Evolutionary conservation across 2,329 filamentous ascomycete genomes (phyloP).

Genomic region (Xylariaceae sp.): DNA sequence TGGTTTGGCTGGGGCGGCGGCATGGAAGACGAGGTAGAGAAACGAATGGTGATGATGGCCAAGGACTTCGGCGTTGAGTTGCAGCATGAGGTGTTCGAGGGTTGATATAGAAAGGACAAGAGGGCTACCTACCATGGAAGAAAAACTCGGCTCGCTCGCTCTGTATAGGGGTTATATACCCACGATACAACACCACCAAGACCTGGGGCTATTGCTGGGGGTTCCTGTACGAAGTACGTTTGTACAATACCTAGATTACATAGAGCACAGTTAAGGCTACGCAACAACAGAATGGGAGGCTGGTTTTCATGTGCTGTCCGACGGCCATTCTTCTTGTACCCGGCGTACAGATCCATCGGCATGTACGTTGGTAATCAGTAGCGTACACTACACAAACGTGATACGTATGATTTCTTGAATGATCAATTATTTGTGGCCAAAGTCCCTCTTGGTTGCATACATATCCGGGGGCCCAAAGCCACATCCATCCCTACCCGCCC

Average conservation of each 20-base stretch:
- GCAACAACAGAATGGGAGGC: too few species aligned
- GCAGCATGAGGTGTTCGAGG: conserved; percentile 84
- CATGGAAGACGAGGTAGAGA: conserved; percentile 93
- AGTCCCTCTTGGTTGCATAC: neutral
- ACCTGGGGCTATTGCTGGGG: too few species aligned
- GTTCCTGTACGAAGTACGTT: too few species aligned
- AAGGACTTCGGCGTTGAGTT: conserved; percentile 89
- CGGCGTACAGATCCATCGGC: too few species aligned
- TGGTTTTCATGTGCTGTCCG: too few species aligned
- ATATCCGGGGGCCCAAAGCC: neutral
- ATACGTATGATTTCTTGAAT: neutral
- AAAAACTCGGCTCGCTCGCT: conserved; percentile 22
- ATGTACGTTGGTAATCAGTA: too few species aligned
- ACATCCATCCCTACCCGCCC: neutral
- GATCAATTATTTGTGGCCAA: neutral
- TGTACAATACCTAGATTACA: conserved; percentile 8
- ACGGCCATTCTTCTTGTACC: too few species aligned
- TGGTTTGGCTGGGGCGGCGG: conserved; percentile 71
- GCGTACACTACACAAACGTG: too few species aligned
- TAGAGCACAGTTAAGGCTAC: conserved; percentile 1
- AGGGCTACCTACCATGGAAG: conserved; percentile 8
- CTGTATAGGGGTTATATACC: conserved; percentile 3
- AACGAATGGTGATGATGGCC: conserved; percentile 79
- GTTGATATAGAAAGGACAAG: conserved; percentile 43
- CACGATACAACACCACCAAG: neutral